Percentiles rank a stretch among this genome's conserved stretches.
Evolutionary conservation across 2,329 filamentous ascomycete species (phyloP).

Genomic region (Claviceps cyperi): DNA sequence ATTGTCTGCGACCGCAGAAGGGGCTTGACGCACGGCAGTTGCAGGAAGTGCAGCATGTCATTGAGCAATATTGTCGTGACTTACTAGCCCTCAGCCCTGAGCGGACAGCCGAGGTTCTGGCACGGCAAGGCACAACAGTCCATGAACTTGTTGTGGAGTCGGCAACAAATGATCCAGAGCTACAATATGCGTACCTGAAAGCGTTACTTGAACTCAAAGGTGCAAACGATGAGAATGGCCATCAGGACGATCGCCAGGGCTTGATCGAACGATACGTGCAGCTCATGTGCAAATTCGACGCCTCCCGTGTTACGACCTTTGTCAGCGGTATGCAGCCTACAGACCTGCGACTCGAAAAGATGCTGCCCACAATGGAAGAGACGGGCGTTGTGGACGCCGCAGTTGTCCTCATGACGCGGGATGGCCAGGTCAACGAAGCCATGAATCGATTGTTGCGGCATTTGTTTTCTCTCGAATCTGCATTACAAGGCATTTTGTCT

Average conservation of each 20-base stretch:
- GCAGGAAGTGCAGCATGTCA: conserved; percentile 52
- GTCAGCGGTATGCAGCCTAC: conserved; percentile 61
- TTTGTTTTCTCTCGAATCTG: conserved; percentile 62
- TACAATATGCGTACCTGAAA: conserved; percentile 64
- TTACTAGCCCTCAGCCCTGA: conserved; percentile 53
- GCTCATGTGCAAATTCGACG: conserved; percentile 78
- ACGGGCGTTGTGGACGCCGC: conserved; percentile 86
- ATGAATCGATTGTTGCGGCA: conserved; percentile 79
- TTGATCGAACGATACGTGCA: conserved; percentile 77
- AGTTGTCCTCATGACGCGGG: conserved; percentile 76
- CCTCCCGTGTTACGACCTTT: conserved; percentile 72
- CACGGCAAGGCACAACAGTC: conserved; percentile 44
- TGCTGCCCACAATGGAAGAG: conserved; percentile 78
- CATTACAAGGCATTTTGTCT: conserved; percentile 59
- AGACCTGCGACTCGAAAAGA: conserved; percentile 62
- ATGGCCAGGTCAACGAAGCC: conserved; percentile 68
- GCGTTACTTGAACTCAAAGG: conserved; percentile 54
- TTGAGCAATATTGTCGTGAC: conserved; percentile 49
- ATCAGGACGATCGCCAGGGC: conserved; percentile 29
- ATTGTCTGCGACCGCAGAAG: conserved; percentile 54
- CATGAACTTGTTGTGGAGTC: conserved; percentile 52
- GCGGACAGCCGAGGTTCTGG: conserved; percentile 51
- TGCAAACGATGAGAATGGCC: conserved; percentile 19
- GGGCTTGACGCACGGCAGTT: conserved; percentile 54
- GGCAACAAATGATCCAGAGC: conserved; percentile 42